A percentile compares a stretch with the other conserved stretches of the same genome.
phyloP scores from a whole-genome alignment of 176 grass and related monocot genomes.

The Cenchrus americanus region DNA sequence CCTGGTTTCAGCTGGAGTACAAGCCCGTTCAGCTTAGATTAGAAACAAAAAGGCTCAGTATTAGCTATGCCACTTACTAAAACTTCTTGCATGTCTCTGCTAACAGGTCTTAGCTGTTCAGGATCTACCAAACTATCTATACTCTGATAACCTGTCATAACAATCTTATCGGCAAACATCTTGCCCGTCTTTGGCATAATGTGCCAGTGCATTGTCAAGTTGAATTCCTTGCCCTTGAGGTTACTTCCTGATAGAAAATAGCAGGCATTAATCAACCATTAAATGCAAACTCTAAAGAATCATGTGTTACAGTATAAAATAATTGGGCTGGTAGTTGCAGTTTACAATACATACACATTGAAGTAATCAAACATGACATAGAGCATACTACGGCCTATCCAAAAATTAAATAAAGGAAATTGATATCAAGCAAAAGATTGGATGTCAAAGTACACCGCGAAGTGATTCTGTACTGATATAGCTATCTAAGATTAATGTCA shows the following conservation, averaged over 20 bases:
- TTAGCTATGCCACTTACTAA: conserved; percentile 27
- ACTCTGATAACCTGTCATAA: conserved; percentile 84
- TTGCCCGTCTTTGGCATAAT: conserved; percentile 97
- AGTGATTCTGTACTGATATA: not conserved
- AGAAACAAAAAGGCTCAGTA: conserved; percentile 36
- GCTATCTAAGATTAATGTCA: not conserved
- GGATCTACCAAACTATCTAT: conserved; percentile 79
- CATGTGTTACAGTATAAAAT: not conserved
- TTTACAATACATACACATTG: not conserved
- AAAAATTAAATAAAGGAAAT: too few species aligned
- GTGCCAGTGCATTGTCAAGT: conserved; percentile 98
- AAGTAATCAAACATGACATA: not conserved
- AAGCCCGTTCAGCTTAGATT: conserved; percentile 26
- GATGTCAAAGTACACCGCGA: not conserved
- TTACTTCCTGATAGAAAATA: conserved; percentile 59
- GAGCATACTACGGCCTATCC: not conserved
- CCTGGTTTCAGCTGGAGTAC: conserved; percentile 25
- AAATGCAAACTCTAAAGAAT: conserved; percentile 15
- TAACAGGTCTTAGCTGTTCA: not conserved
- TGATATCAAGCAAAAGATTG: conserved; percentile 4
- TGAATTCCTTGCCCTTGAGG: conserved; percentile 87
- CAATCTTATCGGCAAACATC: too few species aligned
- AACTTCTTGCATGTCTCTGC: conserved; percentile 7
- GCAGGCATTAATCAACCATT: not conserved
- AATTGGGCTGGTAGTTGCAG: not conserved